Base-by-base conservation (phyloP, 805 yeast species). In the Wickerhamiella brachini region DNA sequence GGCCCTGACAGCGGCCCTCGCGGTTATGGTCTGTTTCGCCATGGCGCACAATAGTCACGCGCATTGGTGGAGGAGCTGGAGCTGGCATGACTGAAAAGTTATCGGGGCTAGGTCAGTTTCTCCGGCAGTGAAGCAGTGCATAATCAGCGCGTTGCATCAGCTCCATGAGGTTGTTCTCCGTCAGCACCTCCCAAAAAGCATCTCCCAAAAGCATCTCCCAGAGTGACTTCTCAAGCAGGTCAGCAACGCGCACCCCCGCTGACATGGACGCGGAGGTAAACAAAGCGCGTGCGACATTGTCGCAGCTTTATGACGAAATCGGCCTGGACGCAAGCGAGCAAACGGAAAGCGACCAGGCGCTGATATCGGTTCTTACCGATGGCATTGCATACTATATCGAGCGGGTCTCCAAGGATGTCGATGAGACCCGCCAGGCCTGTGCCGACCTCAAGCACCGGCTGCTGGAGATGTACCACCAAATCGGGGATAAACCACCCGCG, bases 21-120 rank as follows among this genome's bases (percentile, higher is more conserved):
- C 37, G 47, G 44, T 60, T 60, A 29, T 49, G 48, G 24, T 51
- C 54, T 1, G 63, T 60, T 38, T 60, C 62, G 41, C 63, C 63
- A 38, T 60, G 63, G 13, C 63, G 45, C 7, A 60, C 24, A 0
- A 59, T 26, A 3, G 53, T 31, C 15, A 60, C 34, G 12, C 55
- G 38, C 59, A 59, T 57, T n/a, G 13, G 34, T 12, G 34, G 12
- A 12, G 34, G 34, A 9, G 31, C 31, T 7, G 31, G 31, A 26
- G 9, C 31, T 15, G 10, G 47, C 24, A 21, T 9, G 41, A 41
- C 12, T 7, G 21, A 17, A 39, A 17, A 39, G 24, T 15, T 23
- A 12, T 8, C 15, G 5, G 29, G n/a, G 6, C 24, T 43, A 20
- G 24, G 41, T 3, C 29, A 41, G 22, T 39, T 51, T 21, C 12